Conservation (phyloP, 345 rosid species). For the Cardamine resedifolia region DNA sequence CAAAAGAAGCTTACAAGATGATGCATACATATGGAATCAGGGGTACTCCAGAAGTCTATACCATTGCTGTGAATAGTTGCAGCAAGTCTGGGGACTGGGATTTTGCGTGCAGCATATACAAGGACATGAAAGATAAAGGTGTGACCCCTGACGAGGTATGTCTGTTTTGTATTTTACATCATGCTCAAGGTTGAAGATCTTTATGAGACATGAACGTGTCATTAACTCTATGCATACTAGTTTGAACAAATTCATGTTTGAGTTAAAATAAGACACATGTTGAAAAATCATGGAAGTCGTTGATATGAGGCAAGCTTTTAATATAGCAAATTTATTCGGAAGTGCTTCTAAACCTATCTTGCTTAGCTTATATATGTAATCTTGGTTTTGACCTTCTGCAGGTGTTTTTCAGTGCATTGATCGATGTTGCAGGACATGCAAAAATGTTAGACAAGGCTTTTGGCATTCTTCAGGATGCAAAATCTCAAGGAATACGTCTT, state of each 20-base stretch:
- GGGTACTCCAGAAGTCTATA: slow-evolving; percentile 95
- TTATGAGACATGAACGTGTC: slow-evolving; percentile 7
- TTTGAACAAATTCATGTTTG: slow-evolving; percentile 2
- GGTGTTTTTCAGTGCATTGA: slow-evolving; percentile 87
- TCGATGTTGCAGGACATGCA: slow-evolving; percentile 89
- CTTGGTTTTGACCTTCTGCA: slow-evolving; percentile 37
- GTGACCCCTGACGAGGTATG: slow-evolving; percentile 86
- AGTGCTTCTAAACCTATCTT: slow-evolving; percentile 15
- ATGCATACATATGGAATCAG: slow-evolving; percentile 61
- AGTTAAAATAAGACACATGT: not conserved
- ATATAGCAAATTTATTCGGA: not conserved
- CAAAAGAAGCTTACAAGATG: slow-evolving; percentile 80
- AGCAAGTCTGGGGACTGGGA: slow-evolving; percentile 90
- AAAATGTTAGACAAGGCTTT: slow-evolving; percentile 78
- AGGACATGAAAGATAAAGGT: slow-evolving; percentile 70
- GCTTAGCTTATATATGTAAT: slow-evolving; percentile 2
- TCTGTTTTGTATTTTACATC: slow-evolving; percentile 1
- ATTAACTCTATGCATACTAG: not conserved
- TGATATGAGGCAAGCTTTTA: not conserved
- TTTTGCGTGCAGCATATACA: slow-evolving; percentile 64
- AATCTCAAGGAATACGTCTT: slow-evolving; percentile 53
- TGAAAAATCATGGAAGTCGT: slow-evolving; percentile 6
- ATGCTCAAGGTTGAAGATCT: slow-evolving; percentile 6
- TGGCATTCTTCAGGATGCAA: slow-evolving; percentile 63
- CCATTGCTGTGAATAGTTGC: slow-evolving; percentile 78